These are phyloP conservation scores for Trypanosomatidae sp. DNA, from an alignment of 208 protist species.

Conservation along the genomic window DNA sequence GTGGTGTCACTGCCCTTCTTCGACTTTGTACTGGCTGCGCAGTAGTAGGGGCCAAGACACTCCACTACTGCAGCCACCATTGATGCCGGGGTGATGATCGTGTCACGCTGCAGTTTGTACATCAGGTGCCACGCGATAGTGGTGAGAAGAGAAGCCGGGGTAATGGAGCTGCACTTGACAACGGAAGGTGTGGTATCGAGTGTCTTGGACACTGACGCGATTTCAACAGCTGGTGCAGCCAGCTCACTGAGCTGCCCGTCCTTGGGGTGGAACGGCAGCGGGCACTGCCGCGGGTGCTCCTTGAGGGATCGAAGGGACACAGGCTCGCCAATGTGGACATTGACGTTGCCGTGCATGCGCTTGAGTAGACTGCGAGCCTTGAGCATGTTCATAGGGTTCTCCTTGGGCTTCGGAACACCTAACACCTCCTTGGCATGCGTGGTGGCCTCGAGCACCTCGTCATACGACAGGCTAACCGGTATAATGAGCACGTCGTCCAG, in stretches of 20 bases:
- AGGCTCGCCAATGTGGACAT: conserved; percentile 76
- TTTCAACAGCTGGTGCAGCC: neutral
- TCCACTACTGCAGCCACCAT: conserved; percentile 74
- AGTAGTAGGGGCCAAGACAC: conserved; percentile 32
- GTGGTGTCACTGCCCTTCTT: neutral
- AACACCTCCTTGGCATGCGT: conserved; percentile 88
- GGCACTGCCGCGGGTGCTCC: conserved; percentile 44
- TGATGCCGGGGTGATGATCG: conserved; percentile 73
- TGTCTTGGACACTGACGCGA: neutral
- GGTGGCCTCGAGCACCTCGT: conserved; percentile 83
- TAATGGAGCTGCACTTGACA: conserved; percentile 13
- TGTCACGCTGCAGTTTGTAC: conserved; percentile 66
- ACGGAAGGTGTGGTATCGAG: conserved; percentile 22
- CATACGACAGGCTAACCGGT: conserved; percentile 88
- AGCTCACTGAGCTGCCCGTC: neutral
- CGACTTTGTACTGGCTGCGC: neutral
- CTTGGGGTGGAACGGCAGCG: conserved; percentile 39
- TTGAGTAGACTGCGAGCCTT: conserved; percentile 51
- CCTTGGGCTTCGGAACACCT: conserved; percentile 79
- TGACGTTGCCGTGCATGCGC: conserved; percentile 72
- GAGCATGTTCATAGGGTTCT: conserved; percentile 79
- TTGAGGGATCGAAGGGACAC: conserved; percentile 59
- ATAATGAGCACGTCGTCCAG: conserved; percentile 84
- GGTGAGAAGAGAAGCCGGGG: conserved; percentile 38
- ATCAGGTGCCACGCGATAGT: conserved; percentile 65